Evolutionary conservation across 495 filamentous ascomycete genomes (phyloP), one percentile per base, ranked within the genome.

Genomic region (Talaromyces borbonicus): DNA sequence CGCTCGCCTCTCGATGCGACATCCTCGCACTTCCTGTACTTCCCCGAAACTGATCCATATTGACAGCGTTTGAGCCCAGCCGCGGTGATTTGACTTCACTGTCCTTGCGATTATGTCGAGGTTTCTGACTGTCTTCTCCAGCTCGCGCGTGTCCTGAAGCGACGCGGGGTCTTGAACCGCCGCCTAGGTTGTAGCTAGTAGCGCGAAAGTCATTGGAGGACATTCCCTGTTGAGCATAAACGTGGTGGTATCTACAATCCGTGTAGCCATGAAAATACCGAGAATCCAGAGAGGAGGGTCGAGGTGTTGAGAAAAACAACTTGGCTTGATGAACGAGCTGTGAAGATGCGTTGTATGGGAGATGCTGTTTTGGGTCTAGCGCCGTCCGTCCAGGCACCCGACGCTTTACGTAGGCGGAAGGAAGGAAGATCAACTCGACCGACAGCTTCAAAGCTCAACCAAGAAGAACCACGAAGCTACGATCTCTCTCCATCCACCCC

Each of bases 131-230:
- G 23, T 15, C 12, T 26, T 41, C 38, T 5, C 31, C 68, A 56
- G 62, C 53, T n/a, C n/a, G n/a, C 58, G 69, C 67, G 64, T 66
- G 68, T 62, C 55, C 63, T 43, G 67, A 67, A 45, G 60, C 66
- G 43, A 46, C 43, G 65, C 67, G 67, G 66, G 68, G 62, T 63
- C 68, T 62, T 53, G 62, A 52, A 56, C 66, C 63, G 57, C 54
- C 68, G 58, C 69, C 63, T 46, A 46, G 12, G 27, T 46, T 46
- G 56, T 69, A 60, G 55, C 61, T 66, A 50, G 58, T 52, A 44
- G 40, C 27, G 49, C 64, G 63, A 51, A 60, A 66, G 52, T 72
- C 67, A 66, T 67, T 62, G 60, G 55, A 54, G 63, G 67, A 67
- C 67, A 71, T 71, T 47, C 20, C 19, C 38, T 26, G n/a, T 36